These are phyloP conservation scores for Arabis hirsuta DNA, from an alignment of 345 rosid genomes.

Conservation along the genomic window DNA sequence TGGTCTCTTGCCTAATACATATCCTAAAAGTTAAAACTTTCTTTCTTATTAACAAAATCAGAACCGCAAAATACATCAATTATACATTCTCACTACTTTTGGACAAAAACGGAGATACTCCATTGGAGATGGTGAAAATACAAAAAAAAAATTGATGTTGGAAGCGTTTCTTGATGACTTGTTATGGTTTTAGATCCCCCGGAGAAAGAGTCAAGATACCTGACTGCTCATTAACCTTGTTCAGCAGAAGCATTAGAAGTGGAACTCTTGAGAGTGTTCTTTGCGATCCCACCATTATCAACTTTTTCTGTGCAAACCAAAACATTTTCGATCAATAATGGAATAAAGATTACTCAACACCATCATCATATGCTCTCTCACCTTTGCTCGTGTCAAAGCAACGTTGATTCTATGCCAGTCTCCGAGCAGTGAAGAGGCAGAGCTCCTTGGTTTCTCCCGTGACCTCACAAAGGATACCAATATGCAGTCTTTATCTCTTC, in stretches of 20 bases:
- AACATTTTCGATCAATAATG: neutral
- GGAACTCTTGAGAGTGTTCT: slow-evolving; percentile 80
- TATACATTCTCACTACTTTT: slow-evolving; percentile 10
- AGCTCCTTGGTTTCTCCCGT: slow-evolving; percentile 60
- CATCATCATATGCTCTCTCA: slow-evolving; percentile 32
- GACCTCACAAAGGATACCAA: slow-evolving; percentile 85
- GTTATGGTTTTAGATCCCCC: slow-evolving; percentile 34
- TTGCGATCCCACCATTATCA: slow-evolving; percentile 90
- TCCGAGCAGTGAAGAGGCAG: slow-evolving; percentile 75
- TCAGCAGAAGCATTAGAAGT: slow-evolving; percentile 75
- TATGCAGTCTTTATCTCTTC: slow-evolving; percentile 96
- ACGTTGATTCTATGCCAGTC: slow-evolving; percentile 99
- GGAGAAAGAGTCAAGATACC: slow-evolving; percentile 55
- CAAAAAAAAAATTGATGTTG: neutral
- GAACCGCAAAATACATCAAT: neutral
- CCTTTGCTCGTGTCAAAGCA: slow-evolving; percentile 95
- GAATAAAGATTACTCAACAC: slow-evolving; percentile 5
- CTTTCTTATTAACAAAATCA: slow-evolving; percentile 20
- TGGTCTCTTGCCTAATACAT: neutral
- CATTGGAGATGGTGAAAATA: neutral
- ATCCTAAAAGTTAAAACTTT: neutral
- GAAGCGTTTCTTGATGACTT: neutral
- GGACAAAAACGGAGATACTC: neutral
- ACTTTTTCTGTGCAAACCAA: slow-evolving; percentile 63
- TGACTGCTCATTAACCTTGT: slow-evolving; percentile 73